Base-by-base conservation (phyloP, 768 basidiomycete genomes). In the Lactarius akahatsu region DNA sequence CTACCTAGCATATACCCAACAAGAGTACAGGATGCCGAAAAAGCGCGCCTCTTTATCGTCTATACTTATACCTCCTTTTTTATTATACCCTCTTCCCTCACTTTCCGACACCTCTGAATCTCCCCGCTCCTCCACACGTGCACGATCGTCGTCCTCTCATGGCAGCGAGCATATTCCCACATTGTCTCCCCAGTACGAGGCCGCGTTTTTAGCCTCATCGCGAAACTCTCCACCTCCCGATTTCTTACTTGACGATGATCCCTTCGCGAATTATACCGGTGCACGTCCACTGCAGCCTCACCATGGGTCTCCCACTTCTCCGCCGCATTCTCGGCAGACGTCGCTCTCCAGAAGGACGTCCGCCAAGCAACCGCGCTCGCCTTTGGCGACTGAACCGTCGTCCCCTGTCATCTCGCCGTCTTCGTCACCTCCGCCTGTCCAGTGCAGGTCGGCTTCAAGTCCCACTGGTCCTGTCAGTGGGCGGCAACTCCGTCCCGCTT, bases 171-270 rank as follows among this genome's bases (percentile, higher is more conserved):
- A n/a, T 8, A 63, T 57, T 15, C 41, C 66, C n/a, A 38, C 69
- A n/a, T 52, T 56, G 13, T 45, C 63, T 52, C 28, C 45, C 23
- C 57, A 60, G 30, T 41, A 50, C 10, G 67, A 59, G 30, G 23
- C 57, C 16, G 9, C 30, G 45, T 26, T 57, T 57, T 34, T 59
- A 34, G 67, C 69, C 6, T 67, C 73, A 26, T 54, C 72, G 47
- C 70, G 74, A 52, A 70, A 72, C 69, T 72, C 75, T 55, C 67
- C 78, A 45, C 73, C 77, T 20, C 72, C 75, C 10, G 72, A 76
- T 70, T 63, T 69, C 54, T 79, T 90, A 23, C 77, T 89, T 30
- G 89, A 90, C 71, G 85, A 87, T 60, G 90, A 91, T 71, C 90
- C 90, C 2, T 91, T 91, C 71, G 90, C 90, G 26, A 85, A 86